Evolutionary conservation across 495 filamentous ascomycete species (phyloP).

Genomic region (Annulohypoxylon nitens): DNA sequence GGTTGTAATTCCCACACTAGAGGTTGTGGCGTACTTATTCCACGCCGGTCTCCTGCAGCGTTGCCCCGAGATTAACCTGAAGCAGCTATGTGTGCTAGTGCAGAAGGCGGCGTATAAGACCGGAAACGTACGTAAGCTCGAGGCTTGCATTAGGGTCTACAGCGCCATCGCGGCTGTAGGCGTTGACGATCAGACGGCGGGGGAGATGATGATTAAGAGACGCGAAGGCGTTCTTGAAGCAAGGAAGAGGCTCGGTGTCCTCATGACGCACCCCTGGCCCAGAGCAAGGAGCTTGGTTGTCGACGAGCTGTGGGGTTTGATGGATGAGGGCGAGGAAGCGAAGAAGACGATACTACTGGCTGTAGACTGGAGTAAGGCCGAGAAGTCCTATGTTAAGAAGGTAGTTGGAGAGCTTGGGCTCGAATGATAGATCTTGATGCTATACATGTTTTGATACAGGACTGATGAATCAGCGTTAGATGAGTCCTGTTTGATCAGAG

Average conservation of each 20-base stretch:
- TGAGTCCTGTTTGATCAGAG: neutral
- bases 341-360: constrained; percentile 47
- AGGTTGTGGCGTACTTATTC: constrained; percentile 80
- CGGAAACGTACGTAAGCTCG: constrained; percentile 79
- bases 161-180: constrained; percentile 65
- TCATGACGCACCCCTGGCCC: constrained; percentile 64
- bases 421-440: constrained; percentile 24
- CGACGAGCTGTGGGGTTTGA: constrained; percentile 62
- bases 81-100: constrained; percentile 72
- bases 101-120: constrained; percentile 88
- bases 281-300: constrained; percentile 58
- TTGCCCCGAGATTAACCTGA: constrained; percentile 52
- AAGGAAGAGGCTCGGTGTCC: constrained; percentile 58
- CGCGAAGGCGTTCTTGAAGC: constrained; percentile 55
- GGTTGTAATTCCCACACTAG: constrained; percentile 78
- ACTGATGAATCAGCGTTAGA: neutral
- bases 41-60: constrained; percentile 64
- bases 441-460: neutral
- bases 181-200: constrained; percentile 11
- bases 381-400: constrained; percentile 51
- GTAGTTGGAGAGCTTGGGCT: constrained; percentile 54
- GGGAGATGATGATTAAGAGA: constrained; percentile 37
- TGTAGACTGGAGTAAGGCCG: constrained; percentile 59
- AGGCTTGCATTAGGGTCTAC: constrained; percentile 83
- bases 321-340: constrained; percentile 27